Evolutionary conservation across 1,284 basidiomycete species (phyloP).

Genomic region (Thecaphora frezii): DNA sequence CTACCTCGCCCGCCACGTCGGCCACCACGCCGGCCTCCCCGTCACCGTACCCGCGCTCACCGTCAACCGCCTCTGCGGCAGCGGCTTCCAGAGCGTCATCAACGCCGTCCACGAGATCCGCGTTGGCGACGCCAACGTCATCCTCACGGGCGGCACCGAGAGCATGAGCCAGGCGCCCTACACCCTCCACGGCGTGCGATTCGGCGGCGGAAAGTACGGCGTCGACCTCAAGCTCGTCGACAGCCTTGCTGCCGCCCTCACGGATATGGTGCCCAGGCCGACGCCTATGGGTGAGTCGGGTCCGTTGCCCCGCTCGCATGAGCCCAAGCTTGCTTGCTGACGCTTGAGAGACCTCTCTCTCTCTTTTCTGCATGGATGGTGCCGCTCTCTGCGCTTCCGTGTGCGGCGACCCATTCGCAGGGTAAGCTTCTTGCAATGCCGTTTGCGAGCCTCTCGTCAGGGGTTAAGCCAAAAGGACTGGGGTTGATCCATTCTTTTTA

Average conservation of each 20-base stretch:
- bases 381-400: no score
- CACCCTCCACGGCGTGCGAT: conserved; percentile 59
- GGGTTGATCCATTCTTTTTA: no score
- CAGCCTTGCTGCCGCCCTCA: conserved; percentile 63
- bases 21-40: conserved; percentile 74
- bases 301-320: no score
- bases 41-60: conserved; percentile 64
- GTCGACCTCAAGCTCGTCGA: conserved; percentile 66
- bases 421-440: background rate
- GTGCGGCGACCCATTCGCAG: conserved; percentile 9
- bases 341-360: no score
- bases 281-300: conserved; percentile 66
- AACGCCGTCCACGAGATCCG: conserved; percentile 87
- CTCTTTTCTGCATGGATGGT: no score
- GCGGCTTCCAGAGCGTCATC: conserved; percentile 91
- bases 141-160: conserved; percentile 94
- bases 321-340: no score
- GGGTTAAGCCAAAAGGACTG: no score
- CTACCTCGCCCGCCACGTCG: conserved; percentile 92
- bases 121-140: conserved; percentile 79
- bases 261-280: conserved; percentile 63
- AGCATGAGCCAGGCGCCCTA: conserved; percentile 91
- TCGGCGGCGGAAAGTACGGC: conserved; percentile 61
- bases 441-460: no score
- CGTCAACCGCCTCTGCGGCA: conserved; percentile 83